Percentiles rank a stretch among this genome's conserved stretches.
phyloP scores from a whole-genome alignment of 768 basidiomycete species.

The Suillus subalutaceus region DNA sequence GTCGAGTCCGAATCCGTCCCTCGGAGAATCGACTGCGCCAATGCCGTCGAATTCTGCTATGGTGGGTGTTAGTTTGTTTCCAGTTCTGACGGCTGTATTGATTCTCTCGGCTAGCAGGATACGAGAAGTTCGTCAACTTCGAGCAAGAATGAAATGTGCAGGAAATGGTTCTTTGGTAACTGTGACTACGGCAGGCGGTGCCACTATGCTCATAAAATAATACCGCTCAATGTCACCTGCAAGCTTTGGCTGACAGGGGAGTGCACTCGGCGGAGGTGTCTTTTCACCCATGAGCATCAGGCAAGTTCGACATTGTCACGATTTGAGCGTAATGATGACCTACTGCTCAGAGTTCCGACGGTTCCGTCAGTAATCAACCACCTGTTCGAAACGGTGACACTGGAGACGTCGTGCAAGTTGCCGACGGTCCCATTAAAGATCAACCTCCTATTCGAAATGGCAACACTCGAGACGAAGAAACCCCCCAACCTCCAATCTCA shows the following conservation, averaged over 20 bases:
- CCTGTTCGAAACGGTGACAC: not conserved
- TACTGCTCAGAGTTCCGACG: too few relatives aligned
- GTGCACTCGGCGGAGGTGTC: too few relatives aligned
- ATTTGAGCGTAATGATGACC: too few relatives aligned
- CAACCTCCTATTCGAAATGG: not conserved
- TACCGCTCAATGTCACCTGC: too few relatives aligned
- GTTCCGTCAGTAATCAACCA: too few relatives aligned
- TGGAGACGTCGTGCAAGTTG: not conserved
- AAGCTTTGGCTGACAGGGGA: too few relatives aligned
- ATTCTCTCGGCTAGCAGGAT: not conserved
- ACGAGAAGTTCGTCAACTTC: not conserved
- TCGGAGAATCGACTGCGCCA: not conserved
- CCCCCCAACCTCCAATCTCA: not conserved
- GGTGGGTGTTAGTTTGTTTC: not conserved
- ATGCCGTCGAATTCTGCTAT: too few relatives aligned
- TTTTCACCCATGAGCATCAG: too few relatives aligned
- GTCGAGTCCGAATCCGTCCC: not conserved
- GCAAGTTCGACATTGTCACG: too few relatives aligned
- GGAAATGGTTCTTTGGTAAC: not conserved
- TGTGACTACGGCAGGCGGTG: not conserved
- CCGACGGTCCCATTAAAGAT: not conserved
- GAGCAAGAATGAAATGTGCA: not conserved
- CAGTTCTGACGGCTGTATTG: not conserved
- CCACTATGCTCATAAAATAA: not conserved
- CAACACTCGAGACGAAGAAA: too few relatives aligned